Evolutionary conservation across 257 asterid genomes (phyloP).

Genomic region (Nicotiana tabacum): DNA sequence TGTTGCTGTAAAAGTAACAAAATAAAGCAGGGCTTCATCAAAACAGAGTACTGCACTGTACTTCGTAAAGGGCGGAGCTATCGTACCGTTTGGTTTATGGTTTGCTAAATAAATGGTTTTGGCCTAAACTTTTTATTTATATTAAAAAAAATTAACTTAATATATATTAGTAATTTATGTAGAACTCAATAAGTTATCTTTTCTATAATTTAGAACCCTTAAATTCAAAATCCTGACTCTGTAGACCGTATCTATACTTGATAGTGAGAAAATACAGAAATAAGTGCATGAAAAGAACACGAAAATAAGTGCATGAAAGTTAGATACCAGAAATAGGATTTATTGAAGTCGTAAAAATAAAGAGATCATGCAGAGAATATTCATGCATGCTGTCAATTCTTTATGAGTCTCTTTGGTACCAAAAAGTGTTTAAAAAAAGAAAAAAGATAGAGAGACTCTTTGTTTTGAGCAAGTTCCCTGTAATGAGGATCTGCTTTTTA

Average conservation of each 20-base stretch:
- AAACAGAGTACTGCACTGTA: too few relatives aligned
- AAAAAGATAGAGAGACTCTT: not conserved
- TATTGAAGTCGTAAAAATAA: not conserved
- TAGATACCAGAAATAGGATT: not conserved
- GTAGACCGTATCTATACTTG: not conserved
- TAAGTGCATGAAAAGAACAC: not conserved
- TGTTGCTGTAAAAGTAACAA: not conserved
- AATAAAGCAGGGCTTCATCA: not conserved
- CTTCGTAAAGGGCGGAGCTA: too few relatives aligned
- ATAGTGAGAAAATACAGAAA: not conserved
- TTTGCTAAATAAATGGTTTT: too few relatives aligned
- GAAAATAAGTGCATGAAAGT: not conserved
- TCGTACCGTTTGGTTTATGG: too few relatives aligned
- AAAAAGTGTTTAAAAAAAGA: not conserved
- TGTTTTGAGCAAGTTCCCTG: slow-evolving; percentile 1
- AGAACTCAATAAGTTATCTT: too few relatives aligned
- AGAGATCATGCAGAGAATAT: not conserved
- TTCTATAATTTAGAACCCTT: too few relatives aligned
- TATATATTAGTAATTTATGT: too few relatives aligned
- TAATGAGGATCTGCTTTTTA: not conserved
- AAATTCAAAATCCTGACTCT: too few relatives aligned
- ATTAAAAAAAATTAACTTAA: too few relatives aligned
- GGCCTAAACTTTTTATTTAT: too few relatives aligned
- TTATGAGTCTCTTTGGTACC: not conserved
- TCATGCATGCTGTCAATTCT: not conserved